Evolutionary conservation across 805 yeast genomes (phyloP), one percentile per base, ranked within the genome.

Genomic region (Candida maris): DNA sequence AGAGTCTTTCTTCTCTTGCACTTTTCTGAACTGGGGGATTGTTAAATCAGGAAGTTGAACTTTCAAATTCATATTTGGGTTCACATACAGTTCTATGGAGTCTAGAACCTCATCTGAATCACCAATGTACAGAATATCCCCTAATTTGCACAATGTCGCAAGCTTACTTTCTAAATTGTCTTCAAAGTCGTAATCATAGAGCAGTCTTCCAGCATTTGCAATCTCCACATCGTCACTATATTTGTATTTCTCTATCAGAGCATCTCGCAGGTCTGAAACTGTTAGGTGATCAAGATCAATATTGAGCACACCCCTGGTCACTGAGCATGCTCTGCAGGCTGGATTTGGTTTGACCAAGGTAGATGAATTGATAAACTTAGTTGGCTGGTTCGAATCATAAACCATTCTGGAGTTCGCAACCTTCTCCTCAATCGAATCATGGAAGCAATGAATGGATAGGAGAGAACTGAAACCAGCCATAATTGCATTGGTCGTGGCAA

Each of bases 401-500:
- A 81, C 61, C 73, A 78, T 63, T 41, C 65, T 54, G 27, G 75
- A 68, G 6, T 59, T 56, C 2, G 49, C 44, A 6, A 59, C 46
- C 10, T 61, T 57, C 3, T 60, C 58, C 19, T 58, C 46, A 2
- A 52, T 49, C 21, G 41, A 38, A 8, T 26, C 18, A 3, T 46
- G 32, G 46, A 64, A 82, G 51, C 36, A 77, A 57, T 56, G 74
- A 31, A 88, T 62, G 0, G 95, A 83, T 25, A 81, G 77, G 26
- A 91, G 57, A 3, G 88, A 80, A 12, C 93, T 82, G 47, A 87
- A 73, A 0, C 98, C 98, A 0, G 96, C 88, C 49, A 93, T 81
- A 10, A 93, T 81, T 1, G 98, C 97, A 59, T 93, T 93, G 3
- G 97, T 91, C 2, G 98, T 93, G 5, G 98, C 97, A 49, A 94